Evolutionary conservation across 2,329 filamentous ascomycete genomes (phyloP), one percentile per base, ranked within the genome.

Genomic region (Ustulina deusta): DNA sequence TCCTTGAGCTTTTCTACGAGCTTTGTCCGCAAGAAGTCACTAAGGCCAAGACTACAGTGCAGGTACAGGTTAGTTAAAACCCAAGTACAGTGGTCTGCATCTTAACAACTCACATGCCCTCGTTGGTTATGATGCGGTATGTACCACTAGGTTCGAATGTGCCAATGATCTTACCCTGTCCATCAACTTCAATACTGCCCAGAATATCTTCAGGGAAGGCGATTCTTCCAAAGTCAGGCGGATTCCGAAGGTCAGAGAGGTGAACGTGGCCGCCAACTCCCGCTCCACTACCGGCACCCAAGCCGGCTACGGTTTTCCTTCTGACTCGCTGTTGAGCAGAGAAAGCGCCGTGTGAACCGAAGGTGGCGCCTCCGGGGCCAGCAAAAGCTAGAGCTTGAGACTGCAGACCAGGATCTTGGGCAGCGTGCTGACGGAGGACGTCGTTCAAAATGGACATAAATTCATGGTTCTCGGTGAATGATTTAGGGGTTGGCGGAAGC

Each of bases 161-260:
- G 25, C 87, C 87, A 29, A 89, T 80, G 59, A 91, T 85, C 32
- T 84, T 76, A 0, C 90, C 90, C 6, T 79, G 71, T 1, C 81
- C 83, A 74, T 90, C 83, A 5, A 91, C 89, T 75, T 91, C 86
- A 46, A 91, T 83, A 70, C 89, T 91, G 42, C 89, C 90, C 61
- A 92, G 81, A 42, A 92, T 92, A 74, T 92, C 89, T 73, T 91
- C 89, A 1, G 89, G 89, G 83, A 87, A 91, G 1, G 89, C 88
- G 75, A 91, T 91, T 60, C 90, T 80, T 17, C 89, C 89, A 81
- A 85, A 91, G 73, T 90, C 89, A 0, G 88, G 89, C 1, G 89
- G 88, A 59, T 90, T 90, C 61, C 90, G 81, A 61, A 81, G 74
- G 75, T 92, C 90, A 63, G 87, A 90, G 5, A 92, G 81, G 77